Evolutionary conservation across 257 asterid species (phyloP), one percentile per base, ranked within the genome.

Genomic region (Forsythia suspensa): DNA sequence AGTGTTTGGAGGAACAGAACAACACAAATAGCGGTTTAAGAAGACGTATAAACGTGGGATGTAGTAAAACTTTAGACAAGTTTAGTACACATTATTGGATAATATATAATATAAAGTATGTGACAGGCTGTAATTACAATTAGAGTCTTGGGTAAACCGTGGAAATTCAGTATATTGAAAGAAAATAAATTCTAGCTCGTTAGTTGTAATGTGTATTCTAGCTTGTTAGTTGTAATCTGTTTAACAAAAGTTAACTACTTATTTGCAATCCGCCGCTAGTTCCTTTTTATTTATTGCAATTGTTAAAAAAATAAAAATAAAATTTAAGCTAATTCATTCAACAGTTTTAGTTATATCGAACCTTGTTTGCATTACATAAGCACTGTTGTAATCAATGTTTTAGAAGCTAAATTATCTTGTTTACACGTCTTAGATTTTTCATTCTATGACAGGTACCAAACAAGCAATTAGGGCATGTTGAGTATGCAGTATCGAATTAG

Each of bases 211-310:
- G n/a, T n/a, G n/a, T n/a, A 82, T 79, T 82, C 87, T n/a, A 57
- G 67, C 36, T 10, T 79, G 90, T 90, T 90, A 80, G 94, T 86
- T 90, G 88, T 82, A 77, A 75, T 90, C 84, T 78, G 94, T 83
- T 90, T 80, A 90, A 85, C 94, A 84, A 88, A 83, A 88, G 85
- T 76, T 52, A 90, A 83, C 94, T 86, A 88, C 90, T 86, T 66
- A 86, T 72, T 63, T 21, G 18, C 8, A 63, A 63, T 39, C 39
- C 6, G 15, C 39, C 37, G 3, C 18, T 21, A 0, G 7, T 61
- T 61, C 6, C 15, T 8, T 24, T 24, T 65, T 2, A 21, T 39
- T 70, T 57, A 15, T 41, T 71, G 39, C 48, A 57, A 42, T 12
- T n/a, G 12, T 40, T 12, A 37, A 57, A 40, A 46, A 59, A 72